Evolutionary conservation across 805 yeast species (phyloP), one percentile per base, ranked within the genome.

Genomic region (Candida taoyuanica): DNA sequence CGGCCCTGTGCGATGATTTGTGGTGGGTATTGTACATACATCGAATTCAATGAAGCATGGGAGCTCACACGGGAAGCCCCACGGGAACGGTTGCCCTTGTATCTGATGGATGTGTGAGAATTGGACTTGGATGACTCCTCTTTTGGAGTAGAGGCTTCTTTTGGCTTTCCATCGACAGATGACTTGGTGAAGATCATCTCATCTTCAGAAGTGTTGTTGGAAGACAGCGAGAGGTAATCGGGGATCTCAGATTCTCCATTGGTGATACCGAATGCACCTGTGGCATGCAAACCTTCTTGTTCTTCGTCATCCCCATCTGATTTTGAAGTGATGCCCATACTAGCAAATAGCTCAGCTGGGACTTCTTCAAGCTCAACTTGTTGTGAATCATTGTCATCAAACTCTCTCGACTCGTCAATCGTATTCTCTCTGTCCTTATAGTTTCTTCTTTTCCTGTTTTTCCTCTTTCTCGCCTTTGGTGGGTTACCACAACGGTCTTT

Each of bases 401-500:
- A 21, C 14, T 36, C 21, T 35, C 34, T 19, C 23, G 14, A 14
- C 23, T 24, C 21, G 19, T 28, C 11, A 20, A n/a, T 12, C 3
- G 8, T 14, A 29, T n/a, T 34, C n/a, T 31, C 33, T 33, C 25
- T 35, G 7, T 18, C 17, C 7, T 16, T 29, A 7, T 30, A 36
- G 25, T 16, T 32, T 17, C 20, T 38, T 30, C 58, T 39, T 43
- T 50, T 46, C 35, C 39, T 55, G 52, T 46, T 63, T 55, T 55
- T 67, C 53, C 51, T 63, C 46, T 60, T 64, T 54, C 50, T 70
- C 39, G 56, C 52, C 62, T 74, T 82, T 42, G 78, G 81, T 23
- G 74, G 85, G 52, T 82, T 82, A 3, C 83, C 94, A 64, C 94
- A 84, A 54, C 94, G 69, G 60, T 84, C 94, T 51, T 81, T 81